phyloP scores from a whole-genome alignment of 345 rosid genomes.

The Hevea brasiliensis region DNA sequence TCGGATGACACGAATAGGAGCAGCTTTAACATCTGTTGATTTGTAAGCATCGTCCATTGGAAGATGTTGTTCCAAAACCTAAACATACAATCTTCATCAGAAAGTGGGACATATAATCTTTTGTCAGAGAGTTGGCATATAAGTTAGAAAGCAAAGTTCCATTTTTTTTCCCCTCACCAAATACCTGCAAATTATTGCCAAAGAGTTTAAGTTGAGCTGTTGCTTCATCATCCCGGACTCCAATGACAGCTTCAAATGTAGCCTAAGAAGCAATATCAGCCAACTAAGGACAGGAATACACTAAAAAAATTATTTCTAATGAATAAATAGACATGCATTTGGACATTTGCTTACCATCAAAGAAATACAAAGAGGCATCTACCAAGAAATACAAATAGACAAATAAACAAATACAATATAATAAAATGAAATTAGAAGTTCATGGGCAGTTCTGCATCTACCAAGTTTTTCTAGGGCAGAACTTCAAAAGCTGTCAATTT shows the following conservation, averaged over 20 bases:
- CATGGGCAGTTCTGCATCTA: neutral
- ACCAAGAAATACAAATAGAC: neutral
- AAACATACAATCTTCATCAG: neutral
- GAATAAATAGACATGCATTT: neutral
- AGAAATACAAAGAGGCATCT: no score
- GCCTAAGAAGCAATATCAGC: constrained; percentile 46
- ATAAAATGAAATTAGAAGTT: neutral
- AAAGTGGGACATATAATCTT: neutral
- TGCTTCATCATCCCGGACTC: constrained; percentile 79
- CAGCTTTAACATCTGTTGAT: constrained; percentile 68
- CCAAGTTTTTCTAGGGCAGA: neutral
- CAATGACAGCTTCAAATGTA: constrained; percentile 86
- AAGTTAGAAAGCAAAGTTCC: no score
- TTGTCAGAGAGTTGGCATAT: neutral
- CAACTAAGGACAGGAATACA: neutral
- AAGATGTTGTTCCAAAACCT: constrained; percentile 87
- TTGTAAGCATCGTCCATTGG: constrained; percentile 79
- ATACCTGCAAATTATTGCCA: constrained; percentile 82
- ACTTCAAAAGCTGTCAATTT: neutral
- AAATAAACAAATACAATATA: neutral
- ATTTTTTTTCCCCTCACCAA: no score
- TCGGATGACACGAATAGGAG: constrained; percentile 89
- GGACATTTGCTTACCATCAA: no score
- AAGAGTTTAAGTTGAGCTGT: constrained; percentile 82
- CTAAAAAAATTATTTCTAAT: neutral